Evolutionary conservation across 495 filamentous ascomycete species (phyloP), one percentile per base, ranked within the genome.

Genomic region (Penicillium parvum): DNA sequence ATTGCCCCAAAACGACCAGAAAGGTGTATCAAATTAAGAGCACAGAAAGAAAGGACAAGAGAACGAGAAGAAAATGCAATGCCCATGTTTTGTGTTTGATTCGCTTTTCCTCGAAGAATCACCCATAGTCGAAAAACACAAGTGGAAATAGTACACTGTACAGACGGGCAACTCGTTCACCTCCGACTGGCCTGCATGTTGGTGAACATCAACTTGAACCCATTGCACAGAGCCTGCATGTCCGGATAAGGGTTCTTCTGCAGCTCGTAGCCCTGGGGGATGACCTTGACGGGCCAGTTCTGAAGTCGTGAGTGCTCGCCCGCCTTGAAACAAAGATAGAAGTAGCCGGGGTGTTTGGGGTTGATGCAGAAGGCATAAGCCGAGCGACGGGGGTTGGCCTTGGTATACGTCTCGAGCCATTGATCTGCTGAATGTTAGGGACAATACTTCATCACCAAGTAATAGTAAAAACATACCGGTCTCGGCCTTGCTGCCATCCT

Each of bases 321-420:
- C 6, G 90, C 88, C 69, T 96, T 96, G 78, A 95, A 98, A 73
- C 89, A 92, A 20, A 98, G 79, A 58, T 72, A 82, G 68, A 97
- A 98, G 68, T 95, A 97, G 28, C 94, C 94, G 2, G 94, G 85
- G 58, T 90, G 84, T 66, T 88, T 90, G 28, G 85, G 75, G 55
- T 96, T 88, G 58, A 92, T 80, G 74, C 90, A 96, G 76, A 97
- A 98, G 14, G 84, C 82, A 65, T 98, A 98, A 32, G 85, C 85
- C 34, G 85, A 92, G 42, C 92, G 86, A 52, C 83, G 91, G 2
- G 94, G 94, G 65, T 97, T 96, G 52, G 92, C 92, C 67, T 91
- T 84, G 52, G 88, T 88, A 68, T 97, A 98, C 15, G 88, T 94
- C 21, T 85, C 83, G 42, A 98, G 74, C 91, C 91, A 98, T 73